Conservation (phyloP, 352 stramenopile species). For the Phytophthora vignae region DNA sequence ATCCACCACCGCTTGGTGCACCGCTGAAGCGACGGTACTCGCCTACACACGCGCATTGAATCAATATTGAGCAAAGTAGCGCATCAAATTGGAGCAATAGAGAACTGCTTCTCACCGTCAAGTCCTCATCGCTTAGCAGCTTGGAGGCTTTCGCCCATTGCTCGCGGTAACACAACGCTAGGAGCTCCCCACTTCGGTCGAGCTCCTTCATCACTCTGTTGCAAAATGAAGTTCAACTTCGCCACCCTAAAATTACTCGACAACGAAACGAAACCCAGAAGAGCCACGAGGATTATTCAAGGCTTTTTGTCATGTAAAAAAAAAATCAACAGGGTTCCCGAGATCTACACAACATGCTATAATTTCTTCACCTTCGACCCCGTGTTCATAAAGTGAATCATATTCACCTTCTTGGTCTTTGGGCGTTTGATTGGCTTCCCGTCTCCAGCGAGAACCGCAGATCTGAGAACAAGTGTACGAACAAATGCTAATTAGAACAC, state of each 20-base stretch:
- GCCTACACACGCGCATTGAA: constrained; percentile 2
- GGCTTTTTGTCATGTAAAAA: not conserved
- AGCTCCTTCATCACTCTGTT: constrained; percentile 30
- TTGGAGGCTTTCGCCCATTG: constrained; percentile 43
- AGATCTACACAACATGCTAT: not conserved
- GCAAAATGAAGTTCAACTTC: constrained; percentile 7
- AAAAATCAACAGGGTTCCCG: not conserved
- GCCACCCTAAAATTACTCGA: not conserved
- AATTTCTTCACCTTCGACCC: constrained; percentile 43
- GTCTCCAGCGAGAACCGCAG: constrained; percentile 39
- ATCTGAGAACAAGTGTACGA: constrained; percentile 32
- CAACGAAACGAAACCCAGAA: not conserved
- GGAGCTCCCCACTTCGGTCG: constrained; percentile 47
- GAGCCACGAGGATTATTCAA: not conserved
- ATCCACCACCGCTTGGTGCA: constrained; percentile 39
- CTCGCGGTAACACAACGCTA: constrained; percentile 47
- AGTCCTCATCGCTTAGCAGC: constrained; percentile 18
- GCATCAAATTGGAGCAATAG: too few relatives aligned
- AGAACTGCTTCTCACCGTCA: constrained; percentile 21
- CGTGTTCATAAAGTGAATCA: constrained; percentile 85
- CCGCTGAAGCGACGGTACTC: constrained; percentile 30
- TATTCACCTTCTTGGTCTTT: constrained; percentile 77
- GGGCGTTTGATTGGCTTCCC: constrained; percentile 30
- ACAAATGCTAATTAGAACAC: not conserved
- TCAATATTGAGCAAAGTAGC: not conserved